Percentiles rank a stretch among this genome's conserved stretches.
Evolutionary conservation across 1,284 basidiomycete genomes (phyloP).

Genomic region (Inonotus obliquus): DNA sequence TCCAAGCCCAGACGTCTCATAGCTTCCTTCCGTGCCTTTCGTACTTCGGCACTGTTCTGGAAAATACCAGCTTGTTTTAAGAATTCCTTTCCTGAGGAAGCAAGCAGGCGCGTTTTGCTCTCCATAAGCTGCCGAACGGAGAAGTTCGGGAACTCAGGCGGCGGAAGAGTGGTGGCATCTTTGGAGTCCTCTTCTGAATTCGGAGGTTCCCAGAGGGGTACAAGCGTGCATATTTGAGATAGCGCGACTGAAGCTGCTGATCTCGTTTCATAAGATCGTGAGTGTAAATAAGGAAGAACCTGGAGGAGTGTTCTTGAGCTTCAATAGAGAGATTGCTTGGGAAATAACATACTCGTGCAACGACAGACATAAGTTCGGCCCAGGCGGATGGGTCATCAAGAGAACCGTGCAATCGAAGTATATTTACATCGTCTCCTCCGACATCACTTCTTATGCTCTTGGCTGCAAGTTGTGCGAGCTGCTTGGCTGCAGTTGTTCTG

Average conservation of each 20-base stretch:
- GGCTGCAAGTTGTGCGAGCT: slow-evolving; percentile 85
- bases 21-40: slow-evolving; percentile 76
- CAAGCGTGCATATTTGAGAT: slow-evolving; percentile 79
- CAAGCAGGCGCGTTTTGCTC: slow-evolving; percentile 72
- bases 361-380: slow-evolving; percentile 78
- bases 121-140: slow-evolving; percentile 73
- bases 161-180: slow-evolving; percentile 27
- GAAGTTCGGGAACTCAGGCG: slow-evolving; percentile 64
- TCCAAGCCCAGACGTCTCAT: slow-evolving; percentile 80
- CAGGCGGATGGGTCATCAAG: slow-evolving; percentile 65
- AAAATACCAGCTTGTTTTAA: slow-evolving; percentile 64
- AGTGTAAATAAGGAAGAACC: slow-evolving; percentile 86
- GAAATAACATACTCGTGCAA: slow-evolving; percentile 59
- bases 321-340: not conserved
- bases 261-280: slow-evolving; percentile 83
- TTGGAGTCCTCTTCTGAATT: slow-evolving; percentile 26
- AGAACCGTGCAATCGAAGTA: slow-evolving; percentile 51
- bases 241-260: slow-evolving; percentile 81
- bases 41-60: slow-evolving; percentile 66
- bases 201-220: slow-evolving; percentile 76
- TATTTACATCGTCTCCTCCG: slow-evolving; percentile 70
- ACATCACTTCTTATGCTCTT: slow-evolving; percentile 80
- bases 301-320: slow-evolving; percentile 27
- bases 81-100: slow-evolving; percentile 88
- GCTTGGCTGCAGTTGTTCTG: slow-evolving; percentile 86